Conservation (phyloP, 805 yeast species). For the Tetrapisispora iriomotensis region DNA sequence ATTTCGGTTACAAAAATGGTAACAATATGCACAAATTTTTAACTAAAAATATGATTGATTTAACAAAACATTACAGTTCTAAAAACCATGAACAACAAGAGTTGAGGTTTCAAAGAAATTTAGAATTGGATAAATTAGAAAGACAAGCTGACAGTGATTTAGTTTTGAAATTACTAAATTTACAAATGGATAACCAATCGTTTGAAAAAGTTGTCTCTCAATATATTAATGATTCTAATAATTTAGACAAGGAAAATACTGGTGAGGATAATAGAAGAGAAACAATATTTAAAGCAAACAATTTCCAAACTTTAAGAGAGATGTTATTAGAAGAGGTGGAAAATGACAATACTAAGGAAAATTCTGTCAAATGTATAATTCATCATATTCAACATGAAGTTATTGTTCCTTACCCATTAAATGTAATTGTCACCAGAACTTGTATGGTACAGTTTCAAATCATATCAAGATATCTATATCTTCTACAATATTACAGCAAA, state of each 20-base stretch:
- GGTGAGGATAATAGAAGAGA: slow-evolving; percentile 7
- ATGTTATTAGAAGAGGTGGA: slow-evolving; percentile 35
- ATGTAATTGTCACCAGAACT: slow-evolving; percentile 61
- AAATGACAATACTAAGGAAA: slow-evolving; percentile 9
- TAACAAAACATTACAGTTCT: slow-evolving; percentile 18
- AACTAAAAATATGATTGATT: slow-evolving; percentile 18
- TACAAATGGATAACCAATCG: slow-evolving; percentile 33
- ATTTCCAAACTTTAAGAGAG: slow-evolving; percentile 35
- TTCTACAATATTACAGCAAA: slow-evolving; percentile 52
- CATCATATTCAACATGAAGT: slow-evolving; percentile 47
- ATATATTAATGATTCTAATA: slow-evolving; percentile 7
- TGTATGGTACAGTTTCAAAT: slow-evolving; percentile 70
- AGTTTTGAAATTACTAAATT: slow-evolving; percentile 21
- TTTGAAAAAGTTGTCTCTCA: slow-evolving; percentile 15
- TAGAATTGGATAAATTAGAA: slow-evolving; percentile 9
- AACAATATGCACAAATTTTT: slow-evolving; percentile 18
- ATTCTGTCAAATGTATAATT: slow-evolving; percentile 28
- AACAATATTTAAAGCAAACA: slow-evolving; percentile 35
- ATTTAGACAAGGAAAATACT: neutral
- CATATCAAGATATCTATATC: slow-evolving; percentile 59
- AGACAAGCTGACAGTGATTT: slow-evolving; percentile 9
- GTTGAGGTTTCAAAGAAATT: slow-evolving; percentile 27
- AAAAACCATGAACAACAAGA: slow-evolving; percentile 5
- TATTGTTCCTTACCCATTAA: slow-evolving; percentile 79
- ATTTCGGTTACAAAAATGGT: slow-evolving; percentile 32